Evolutionary conservation across 306 rosid genomes (phyloP).

Genomic region (Benincasa hispida): DNA sequence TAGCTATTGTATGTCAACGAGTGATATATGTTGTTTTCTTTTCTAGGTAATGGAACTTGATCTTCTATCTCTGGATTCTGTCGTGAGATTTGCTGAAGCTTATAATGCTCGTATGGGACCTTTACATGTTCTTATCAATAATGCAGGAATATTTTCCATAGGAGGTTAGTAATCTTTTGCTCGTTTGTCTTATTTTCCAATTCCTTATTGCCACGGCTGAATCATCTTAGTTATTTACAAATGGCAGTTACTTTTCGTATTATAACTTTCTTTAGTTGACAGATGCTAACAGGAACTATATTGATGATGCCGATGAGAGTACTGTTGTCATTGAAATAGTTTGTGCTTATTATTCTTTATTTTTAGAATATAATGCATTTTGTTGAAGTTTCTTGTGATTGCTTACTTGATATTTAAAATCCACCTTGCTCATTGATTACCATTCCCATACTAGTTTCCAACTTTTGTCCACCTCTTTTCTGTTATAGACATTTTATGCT

Average conservation of each 20-base stretch:
- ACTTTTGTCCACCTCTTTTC: neutral
- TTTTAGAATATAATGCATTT: neutral
- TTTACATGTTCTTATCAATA: slow-evolving; percentile 86
- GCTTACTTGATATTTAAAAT: neutral
- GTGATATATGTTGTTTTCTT: slow-evolving; percentile 14
- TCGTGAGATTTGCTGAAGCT: slow-evolving; percentile 57
- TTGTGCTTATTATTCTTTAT: neutral
- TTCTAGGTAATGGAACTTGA: slow-evolving; percentile 78
- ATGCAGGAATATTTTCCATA: slow-evolving; percentile 93
- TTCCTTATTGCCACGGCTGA: neutral
- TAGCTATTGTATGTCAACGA: neutral
- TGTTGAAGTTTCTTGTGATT: neutral
- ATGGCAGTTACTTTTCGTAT: neutral
- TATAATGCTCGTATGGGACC: slow-evolving; percentile 88
- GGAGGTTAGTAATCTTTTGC: slow-evolving; percentile 47
- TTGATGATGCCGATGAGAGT: neutral
- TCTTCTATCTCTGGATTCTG: slow-evolving; percentile 93
- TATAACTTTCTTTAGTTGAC: neutral
- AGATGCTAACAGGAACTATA: neutral
- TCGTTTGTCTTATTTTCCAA: neutral
- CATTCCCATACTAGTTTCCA: neutral
- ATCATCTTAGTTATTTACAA: neutral
- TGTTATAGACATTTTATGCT: neutral
- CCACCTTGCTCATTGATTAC: neutral
- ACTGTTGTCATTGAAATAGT: neutral